Base-by-base conservation (phyloP, 768 basidiomycete genomes). In the Amanita phalloides region DNA sequence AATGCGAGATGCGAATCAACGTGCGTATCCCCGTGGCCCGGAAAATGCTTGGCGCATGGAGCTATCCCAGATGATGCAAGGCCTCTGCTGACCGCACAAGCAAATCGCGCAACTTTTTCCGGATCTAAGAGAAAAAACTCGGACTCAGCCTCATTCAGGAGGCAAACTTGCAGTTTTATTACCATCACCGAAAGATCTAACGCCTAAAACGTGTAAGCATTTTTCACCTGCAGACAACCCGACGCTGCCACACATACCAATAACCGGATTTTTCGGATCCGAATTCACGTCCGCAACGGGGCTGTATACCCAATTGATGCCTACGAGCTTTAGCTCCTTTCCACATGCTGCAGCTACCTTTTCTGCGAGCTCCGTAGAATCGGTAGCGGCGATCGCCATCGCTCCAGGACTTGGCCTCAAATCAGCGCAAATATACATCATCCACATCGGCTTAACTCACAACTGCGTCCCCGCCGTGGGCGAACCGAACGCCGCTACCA, bases 251-350 rank as follows among this genome's bases (percentile, higher is more conserved):
- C 46, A 13, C 25, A 45, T 45, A 80, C 84, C 83, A 41, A 87
- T 87, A 25, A 86, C 82, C 8, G 84, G 84, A 59, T 87, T 86
- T 39, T 71, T 66, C 11, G 73, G 69, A 60, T 87, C 79, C n/a
- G 75, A 79, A 59, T 86, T 87, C 44, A 87, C 76, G 58, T 87
- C 84, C 8, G 77, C 82, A 5, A 86, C 82, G 0, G 84, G 85
- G 57, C 80, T 79, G 55, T 76, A 86, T 6, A 69, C 76, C 84
- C 85, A 87, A 58, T 84, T 83, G 53, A 87, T 78, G 0, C 85
- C 84, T 1, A 71, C 78, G 36, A 75, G 63, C 51, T 71, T 74
- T 50, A 86, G 66, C 61, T 87, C 84, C 14, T 58, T 64, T 3
- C 72, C 84, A 3, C 75, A 75, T 0, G 76, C 81, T 25, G 51